Evolutionary conservation across 2,329 filamentous ascomycete species (phyloP).

Genomic region (Stagonosporopsis cucurbitacearum): DNA sequence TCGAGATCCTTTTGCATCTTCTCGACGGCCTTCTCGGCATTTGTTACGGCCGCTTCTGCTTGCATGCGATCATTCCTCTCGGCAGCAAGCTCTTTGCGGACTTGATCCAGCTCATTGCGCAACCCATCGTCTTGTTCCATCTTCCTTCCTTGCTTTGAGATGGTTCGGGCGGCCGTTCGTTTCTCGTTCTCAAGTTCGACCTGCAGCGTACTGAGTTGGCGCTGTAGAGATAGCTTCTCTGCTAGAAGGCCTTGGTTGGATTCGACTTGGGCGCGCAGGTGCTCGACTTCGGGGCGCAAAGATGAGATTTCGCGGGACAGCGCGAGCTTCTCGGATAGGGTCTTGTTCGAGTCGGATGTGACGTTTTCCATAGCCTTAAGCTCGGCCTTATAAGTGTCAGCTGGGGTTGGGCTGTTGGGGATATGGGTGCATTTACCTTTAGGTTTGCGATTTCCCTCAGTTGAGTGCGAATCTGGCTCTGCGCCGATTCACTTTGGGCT

Average conservation of each 20-base stretch:
- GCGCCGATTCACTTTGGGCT: conserved; percentile 52
- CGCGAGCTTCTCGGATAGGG: conserved; percentile 70
- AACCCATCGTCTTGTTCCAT: conserved; percentile 58
- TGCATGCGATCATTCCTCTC: conserved; percentile 56
- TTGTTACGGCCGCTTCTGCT: conserved; percentile 46
- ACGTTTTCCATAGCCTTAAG: conserved; percentile 71
- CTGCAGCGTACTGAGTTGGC: conserved; percentile 77
- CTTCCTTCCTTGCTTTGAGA: conserved; percentile 57
- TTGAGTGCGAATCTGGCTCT: conserved; percentile 60
- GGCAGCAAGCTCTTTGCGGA: conserved; percentile 54
- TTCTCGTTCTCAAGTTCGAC: conserved; percentile 85
- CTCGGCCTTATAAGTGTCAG: conserved; percentile 64
- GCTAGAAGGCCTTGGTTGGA: conserved; percentile 72
- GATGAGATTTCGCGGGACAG: conserved; percentile 65
- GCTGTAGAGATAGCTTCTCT: conserved; percentile 81
- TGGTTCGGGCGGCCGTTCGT: conserved; percentile 67
- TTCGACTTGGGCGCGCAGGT: conserved; percentile 63
- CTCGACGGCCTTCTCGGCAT: conserved; percentile 45
- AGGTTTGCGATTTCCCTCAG: conserved; percentile 63
- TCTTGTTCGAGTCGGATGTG: conserved; percentile 72
- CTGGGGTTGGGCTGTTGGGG: conserved; percentile 47
- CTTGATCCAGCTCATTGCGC: conserved; percentile 52
- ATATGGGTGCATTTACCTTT: conserved; percentile 58
- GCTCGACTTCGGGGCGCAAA: conserved; percentile 67
- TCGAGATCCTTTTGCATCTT: conserved; percentile 43